Evolutionary conservation across 73 alveolate species (phyloP), one percentile per base, ranked within the genome.

Genomic region (Stentor roeselii): DNA sequence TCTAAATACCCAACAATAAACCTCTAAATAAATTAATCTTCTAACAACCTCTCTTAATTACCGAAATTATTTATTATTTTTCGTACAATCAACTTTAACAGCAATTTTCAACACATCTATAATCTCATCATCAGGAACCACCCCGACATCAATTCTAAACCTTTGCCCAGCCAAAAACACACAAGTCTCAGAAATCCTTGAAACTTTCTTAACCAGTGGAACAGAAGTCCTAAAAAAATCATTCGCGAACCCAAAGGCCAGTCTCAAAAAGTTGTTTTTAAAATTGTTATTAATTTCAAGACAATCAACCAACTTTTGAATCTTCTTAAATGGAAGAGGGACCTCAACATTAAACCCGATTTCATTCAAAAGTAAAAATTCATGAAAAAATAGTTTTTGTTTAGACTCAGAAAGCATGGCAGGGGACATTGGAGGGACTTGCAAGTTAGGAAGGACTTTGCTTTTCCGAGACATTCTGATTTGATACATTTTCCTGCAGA

Each of bases 361-460:
- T n/a, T 21, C 74, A 31, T 58, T 31, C 2, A 58, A 31, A 2
- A 58, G 35, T 21, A 21, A 21, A 31, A 58, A 58, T 31, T 58
- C 74, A 58, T 58, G 27, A 58, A 21, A n/a, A 21, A 58, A 21
- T 58, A 58, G 15, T 21, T 31, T 58, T 2, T 58, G 74, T 58
- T 58, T 58, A 31, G 27, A 58, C 27, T 58, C 27, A 21, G 15
- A 31, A 58, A 58, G 74, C 74, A 58, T 58, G 15, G 74, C 74
- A n/a, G 74, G 74, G 27, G 74, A 58, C 74, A 58, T 58, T 31
- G 74, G 74, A n/a, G 74, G 74, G 74, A 58, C 74, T 58, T 58
- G 74, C 3, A 58, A 31, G 15, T 31, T 58, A 21, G 74, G 74
- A 31, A 21, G 15, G 15, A n/a, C 27, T 58, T n/a, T 31, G 35